Conservation (phyloP, 2,329 filamentous ascomycete genomes). For the Trichoderma pleuroti region DNA sequence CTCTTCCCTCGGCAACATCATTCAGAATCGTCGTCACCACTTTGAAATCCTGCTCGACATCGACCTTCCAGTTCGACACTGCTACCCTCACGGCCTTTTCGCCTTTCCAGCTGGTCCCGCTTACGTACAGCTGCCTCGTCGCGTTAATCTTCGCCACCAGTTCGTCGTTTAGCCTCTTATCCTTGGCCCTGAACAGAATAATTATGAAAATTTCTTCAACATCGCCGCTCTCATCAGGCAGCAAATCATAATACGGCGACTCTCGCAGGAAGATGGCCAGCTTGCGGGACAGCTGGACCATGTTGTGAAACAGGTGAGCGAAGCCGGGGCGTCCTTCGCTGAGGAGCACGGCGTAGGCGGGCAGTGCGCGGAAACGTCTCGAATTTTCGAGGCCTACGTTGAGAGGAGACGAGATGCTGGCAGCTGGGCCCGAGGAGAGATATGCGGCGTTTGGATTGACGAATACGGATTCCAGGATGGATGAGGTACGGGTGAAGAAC, state of each 20-base stretch:
- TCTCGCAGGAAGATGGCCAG: conserved; percentile 62
- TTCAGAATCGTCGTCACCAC: conserved; percentile 63
- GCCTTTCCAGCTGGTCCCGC: conserved; percentile 74
- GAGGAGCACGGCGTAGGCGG: conserved; percentile 75
- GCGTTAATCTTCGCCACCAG: conserved; percentile 72
- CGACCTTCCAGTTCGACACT: conserved; percentile 78
- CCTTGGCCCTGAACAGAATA: conserved; percentile 72
- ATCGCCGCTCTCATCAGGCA: conserved; percentile 50
- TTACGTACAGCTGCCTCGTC: conserved; percentile 74
- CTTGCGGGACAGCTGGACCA: conserved; percentile 66
- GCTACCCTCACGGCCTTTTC: conserved; percentile 75
- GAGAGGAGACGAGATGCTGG: conserved; percentile 68
- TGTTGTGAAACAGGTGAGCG: conserved; percentile 63
- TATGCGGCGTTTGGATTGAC: conserved; percentile 85
- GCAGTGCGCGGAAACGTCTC: conserved; percentile 83
- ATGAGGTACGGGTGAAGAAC: conserved; percentile 69
- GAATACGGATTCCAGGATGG: conserved; percentile 61
- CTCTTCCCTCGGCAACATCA: conserved; percentile 38
- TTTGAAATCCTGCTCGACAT: conserved; percentile 62
- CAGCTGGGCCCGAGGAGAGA: conserved; percentile 46
- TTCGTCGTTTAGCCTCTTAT: conserved; percentile 57
- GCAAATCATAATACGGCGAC: conserved; percentile 61
- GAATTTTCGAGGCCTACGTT: conserved; percentile 91
- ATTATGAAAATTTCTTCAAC: conserved; percentile 57
- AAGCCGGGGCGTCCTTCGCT: conserved; percentile 72